Percentiles rank a stretch among this genome's conserved stretches.
Conservation (phyloP, 2,329 filamentous ascomycete genomes). For the Stemphylium beticola region DNA sequence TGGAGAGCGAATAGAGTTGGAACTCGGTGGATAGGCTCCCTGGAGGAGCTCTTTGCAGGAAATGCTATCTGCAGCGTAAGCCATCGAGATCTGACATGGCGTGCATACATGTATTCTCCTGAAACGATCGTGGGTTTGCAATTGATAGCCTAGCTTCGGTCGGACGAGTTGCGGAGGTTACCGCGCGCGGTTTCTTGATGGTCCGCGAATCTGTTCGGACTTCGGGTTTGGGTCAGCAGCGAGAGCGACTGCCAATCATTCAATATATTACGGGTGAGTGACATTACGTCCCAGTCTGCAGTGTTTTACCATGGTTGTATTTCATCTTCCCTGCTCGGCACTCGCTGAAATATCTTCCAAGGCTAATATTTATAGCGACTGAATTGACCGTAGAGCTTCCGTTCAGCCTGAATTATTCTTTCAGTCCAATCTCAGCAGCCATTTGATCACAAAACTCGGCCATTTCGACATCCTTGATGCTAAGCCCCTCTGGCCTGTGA, state of each 20-base stretch:
- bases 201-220: neutral
- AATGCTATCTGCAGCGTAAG: neutral
- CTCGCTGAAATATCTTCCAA: neutral
- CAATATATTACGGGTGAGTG: neutral
- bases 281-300: neutral
- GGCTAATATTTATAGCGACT: neutral
- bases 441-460: conserved; percentile 43
- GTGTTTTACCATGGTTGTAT: neutral
- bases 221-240: neutral
- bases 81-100: neutral
- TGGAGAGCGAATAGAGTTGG: too few relatives aligned
- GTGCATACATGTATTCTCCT: neutral
- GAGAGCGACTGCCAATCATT: neutral
- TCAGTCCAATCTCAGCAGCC: conserved; percentile 39
- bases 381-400: neutral
- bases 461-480: conserved; percentile 46
- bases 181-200: neutral
- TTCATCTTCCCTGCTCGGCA: neutral
- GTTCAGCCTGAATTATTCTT: neutral
- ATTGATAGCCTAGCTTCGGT: neutral
- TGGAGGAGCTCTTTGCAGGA: too few relatives aligned
- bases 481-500: conserved; percentile 43
- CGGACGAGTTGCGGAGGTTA: neutral
- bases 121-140: neutral
- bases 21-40: too few relatives aligned